Evolutionary conservation across 2,329 filamentous ascomycete genomes (phyloP).

Genomic region (Fusarium sp.): DNA sequence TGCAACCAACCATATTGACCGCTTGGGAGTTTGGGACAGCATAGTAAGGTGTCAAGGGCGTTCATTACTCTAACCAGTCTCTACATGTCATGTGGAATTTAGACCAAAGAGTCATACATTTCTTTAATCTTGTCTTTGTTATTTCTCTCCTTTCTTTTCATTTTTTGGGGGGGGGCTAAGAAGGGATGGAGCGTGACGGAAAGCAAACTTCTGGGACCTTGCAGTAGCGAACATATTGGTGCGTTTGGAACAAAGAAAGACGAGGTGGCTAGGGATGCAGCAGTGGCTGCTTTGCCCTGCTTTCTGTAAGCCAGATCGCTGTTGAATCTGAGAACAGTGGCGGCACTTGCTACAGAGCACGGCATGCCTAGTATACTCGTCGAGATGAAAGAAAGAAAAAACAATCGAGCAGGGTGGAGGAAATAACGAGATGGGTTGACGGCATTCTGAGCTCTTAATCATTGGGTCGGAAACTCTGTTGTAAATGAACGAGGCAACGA

Average conservation of each 20-base stretch:
- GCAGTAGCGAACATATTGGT: conserved; percentile 25
- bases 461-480: background rate
- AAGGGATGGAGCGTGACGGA: conserved; percentile 26
- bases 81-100: conserved; percentile 50
- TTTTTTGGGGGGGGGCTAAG: conserved; percentile 21
- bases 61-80: conserved; percentile 54
- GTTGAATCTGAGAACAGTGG: conserved; percentile 18
- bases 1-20: conserved; percentile 58
- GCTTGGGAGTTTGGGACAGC: conserved; percentile 64
- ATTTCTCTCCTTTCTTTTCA: conserved; percentile 43
- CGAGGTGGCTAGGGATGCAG: conserved; percentile 33
- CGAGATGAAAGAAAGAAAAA: conserved; percentile 26
- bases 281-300: conserved; percentile 17
- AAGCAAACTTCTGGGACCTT: conserved; percentile 31
- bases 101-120: conserved; percentile 51
- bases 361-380: conserved; percentile 15
- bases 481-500: conserved; percentile 15
- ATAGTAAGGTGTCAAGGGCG: conserved; percentile 62
- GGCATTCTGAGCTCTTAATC: conserved; percentile 2
- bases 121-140: conserved; percentile 47
- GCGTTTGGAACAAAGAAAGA: conserved; percentile 15
- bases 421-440: conserved; percentile 18
- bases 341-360: conserved; percentile 38
- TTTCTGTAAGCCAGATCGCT: conserved; percentile 22
- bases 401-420: conserved; percentile 15